Evolutionary conservation across 805 yeast species (phyloP), one percentile per base, ranked within the genome.

Genomic region (Grigorovia transvaalensis): DNA sequence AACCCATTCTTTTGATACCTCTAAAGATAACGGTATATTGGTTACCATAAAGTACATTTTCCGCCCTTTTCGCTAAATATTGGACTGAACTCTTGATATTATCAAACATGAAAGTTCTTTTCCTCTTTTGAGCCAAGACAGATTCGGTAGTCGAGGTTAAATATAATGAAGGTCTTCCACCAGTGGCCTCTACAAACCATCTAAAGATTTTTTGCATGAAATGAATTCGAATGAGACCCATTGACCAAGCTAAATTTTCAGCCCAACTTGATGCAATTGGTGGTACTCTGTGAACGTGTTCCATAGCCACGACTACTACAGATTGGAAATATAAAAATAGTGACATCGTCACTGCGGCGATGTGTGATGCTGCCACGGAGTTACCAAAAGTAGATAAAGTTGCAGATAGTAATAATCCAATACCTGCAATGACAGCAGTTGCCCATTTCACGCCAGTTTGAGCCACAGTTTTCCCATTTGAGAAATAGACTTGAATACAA

Each of bases 191-290:
- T 45, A 86, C 79, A 59, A 82, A 86, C 95, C 95, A 86, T 59
- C 91, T 74, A 67, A 86, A 84, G 55, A 86, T 82, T 54, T 80
- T 72, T 69, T 90, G 96, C 96, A 90, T 86, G 65, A 89, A 90
- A 2, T 63, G 61, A 44, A 85, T 78, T 64, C 84, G 74, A 59
- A 90, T 87, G 54, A 90, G 74, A 2, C 97, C 97, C 85, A 90
- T 86, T 1, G 96, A 87, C 97, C 97, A 90, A 30, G 88, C 89
- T 62, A 90, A 74, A 63, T 90, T 89, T 67, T 87, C 95, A 7
- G 89, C 74, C 97, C 97, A 90, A 9, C 96, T 82, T 12, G 85
- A 77, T 9, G 96, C 96, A 61, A 90, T 88, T 17, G 96, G 96
- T 9, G 97, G 97, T 5, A 87, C 83, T 53, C 84, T 74, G 61